Evolutionary conservation across 352 stramenopile species (phyloP), one percentile per base, ranked within the genome.

Genomic region (Pythium chondricola): DNA sequence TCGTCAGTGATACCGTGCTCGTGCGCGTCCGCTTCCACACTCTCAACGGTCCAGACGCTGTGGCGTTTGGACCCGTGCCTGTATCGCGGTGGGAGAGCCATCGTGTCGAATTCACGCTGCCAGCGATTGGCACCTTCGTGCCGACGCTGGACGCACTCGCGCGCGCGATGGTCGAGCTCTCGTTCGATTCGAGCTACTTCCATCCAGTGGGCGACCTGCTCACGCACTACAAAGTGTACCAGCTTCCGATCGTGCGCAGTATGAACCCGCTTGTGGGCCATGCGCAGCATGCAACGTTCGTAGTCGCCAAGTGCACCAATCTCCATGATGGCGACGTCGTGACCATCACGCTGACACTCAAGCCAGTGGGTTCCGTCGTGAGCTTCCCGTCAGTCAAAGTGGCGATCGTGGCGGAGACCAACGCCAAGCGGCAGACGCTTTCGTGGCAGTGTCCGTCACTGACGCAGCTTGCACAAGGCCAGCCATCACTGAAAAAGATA

Each of bases 371-470:
- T 20, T 45, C 63, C 7, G 38, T 13, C 6, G 43, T 8, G 16
- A 25, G 30, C 14, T 30, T n/a, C 14, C 7, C 27, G 13, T 45
- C 16, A 1, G 57, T 58, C 0, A 44, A 67, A 17, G 46, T 54
- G 5, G 61, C 58, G 0, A 60, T 77, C 4, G 40, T 70, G 8
- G 66, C 58, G 5, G 58, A 65, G 17, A 65, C 73, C 6, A 71
- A 75, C 41, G 38, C 50, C 7, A 82, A 82, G 43, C 53, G 58
- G 2, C 75, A 87, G 24, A 47, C 48, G 8, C 38, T 88, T 7
- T 69, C 55, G 0, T 88, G 71, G 72, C 63, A 45, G 8, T 85
- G 69, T 29, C 74, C 74, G 9, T 60, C 69, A 13, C 51, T 88
- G 6, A 22, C 48, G 0, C 39, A 69, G 16, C 35, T 68, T 17